Percentiles rank a stretch among this genome's conserved stretches.
Conservation (phyloP, 1,284 basidiomycete species). For the Rhodotorula sp. region DNA sequence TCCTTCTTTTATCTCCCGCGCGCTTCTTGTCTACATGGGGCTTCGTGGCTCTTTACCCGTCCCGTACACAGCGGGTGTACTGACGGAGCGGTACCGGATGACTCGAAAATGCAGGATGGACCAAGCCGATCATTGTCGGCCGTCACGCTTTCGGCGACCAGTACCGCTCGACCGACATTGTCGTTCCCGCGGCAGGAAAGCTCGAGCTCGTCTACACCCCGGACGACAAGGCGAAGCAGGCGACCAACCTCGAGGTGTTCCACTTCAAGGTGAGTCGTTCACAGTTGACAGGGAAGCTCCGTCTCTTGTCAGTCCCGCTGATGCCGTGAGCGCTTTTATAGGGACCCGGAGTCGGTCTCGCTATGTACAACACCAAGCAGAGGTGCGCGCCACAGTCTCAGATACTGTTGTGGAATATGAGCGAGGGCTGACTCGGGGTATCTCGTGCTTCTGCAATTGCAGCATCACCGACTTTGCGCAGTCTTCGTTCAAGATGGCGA, state of each 20-base stretch:
- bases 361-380: conserved; percentile 62
- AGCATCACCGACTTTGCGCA: conserved; percentile 91
- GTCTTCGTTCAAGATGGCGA: conserved; percentile 97
- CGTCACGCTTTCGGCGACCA: conserved; percentile 95
- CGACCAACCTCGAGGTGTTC: conserved; percentile 62
- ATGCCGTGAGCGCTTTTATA: neutral
- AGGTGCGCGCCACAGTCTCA: conserved; percentile 45
- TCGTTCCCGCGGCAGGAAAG: conserved; percentile 83
- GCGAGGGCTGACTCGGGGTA: too few species aligned
- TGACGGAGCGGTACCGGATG: neutral
- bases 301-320: neutral
- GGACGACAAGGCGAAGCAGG: conserved; percentile 57
- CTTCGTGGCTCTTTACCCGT: neutral
- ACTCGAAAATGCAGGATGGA: conserved; percentile 64
- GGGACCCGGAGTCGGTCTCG: conserved; percentile 71
- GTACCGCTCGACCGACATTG: conserved; percentile 87
- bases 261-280: conserved; percentile 64
- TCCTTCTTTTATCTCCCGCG: neutral
- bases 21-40: too few species aligned
- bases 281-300: neutral
- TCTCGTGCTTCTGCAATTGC: too few species aligned
- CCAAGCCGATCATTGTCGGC: conserved; percentile 93
- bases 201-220: conserved; percentile 85
- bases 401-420: too few species aligned
- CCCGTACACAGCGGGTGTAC: neutral